These are phyloP conservation scores for Sinapis alba DNA, from an alignment of 441 rosid species.

Conservation along the genomic window DNA sequence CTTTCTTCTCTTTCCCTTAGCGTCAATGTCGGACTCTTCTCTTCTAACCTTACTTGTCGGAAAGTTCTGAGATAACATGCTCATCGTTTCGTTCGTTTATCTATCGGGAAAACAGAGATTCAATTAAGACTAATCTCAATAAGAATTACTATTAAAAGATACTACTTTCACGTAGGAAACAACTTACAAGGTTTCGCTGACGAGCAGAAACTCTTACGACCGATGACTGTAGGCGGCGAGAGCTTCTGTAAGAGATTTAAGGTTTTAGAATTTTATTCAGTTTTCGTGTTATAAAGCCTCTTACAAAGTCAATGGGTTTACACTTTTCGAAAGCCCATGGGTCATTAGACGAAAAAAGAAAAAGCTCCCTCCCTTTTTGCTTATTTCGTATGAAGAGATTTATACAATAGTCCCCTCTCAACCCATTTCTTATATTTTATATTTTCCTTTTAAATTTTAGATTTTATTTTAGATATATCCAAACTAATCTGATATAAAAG, in stretches of 20 bases:
- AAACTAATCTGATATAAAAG: too few relatives aligned
- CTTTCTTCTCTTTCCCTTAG: constrained; percentile 55
- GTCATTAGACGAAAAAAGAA: too few relatives aligned
- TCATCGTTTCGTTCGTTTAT: background rate
- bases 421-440: too few relatives aligned
- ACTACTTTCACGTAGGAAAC: background rate
- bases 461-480: too few relatives aligned
- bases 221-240: background rate
- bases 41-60: constrained; percentile 45
- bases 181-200: background rate
- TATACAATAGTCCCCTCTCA: too few relatives aligned
- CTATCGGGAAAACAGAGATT: background rate
- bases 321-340: too few relatives aligned
- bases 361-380: too few relatives aligned
- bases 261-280: background rate
- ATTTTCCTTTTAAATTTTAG: too few relatives aligned
- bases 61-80: constrained; percentile 51
- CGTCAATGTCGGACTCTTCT: constrained; percentile 33
- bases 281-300: too few relatives aligned
- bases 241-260: background rate
- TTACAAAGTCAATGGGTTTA: too few relatives aligned
- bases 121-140: background rate
- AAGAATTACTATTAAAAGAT: background rate
- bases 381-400: too few relatives aligned
- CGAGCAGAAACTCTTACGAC: background rate